phyloP scores from a whole-genome alignment of 106 monocot genomes.

The Xerophyta viscosa region DNA sequence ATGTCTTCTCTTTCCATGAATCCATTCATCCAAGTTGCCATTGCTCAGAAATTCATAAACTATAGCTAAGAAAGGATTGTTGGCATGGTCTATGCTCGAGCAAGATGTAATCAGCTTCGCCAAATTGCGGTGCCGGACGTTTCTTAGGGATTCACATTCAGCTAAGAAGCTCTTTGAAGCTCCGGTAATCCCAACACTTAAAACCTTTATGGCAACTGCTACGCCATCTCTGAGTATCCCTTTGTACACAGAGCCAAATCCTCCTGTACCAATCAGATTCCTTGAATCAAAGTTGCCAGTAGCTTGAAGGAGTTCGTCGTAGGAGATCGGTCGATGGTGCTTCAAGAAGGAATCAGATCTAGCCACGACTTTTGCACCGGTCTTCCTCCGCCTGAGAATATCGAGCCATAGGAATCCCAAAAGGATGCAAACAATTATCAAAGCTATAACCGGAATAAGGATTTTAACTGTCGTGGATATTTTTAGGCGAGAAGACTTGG shows the following conservation, averaged over 20 bases:
- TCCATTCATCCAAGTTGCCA: slow-evolving; percentile 33
- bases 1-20: slow-evolving; percentile 10
- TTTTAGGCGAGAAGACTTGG: neutral
- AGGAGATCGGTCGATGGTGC: slow-evolving; percentile 15
- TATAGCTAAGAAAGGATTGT: slow-evolving; percentile 17
- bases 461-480: neutral
- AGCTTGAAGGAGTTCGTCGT: slow-evolving; percentile 19
- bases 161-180: slow-evolving; percentile 32
- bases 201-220: slow-evolving; percentile 21
- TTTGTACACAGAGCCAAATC: slow-evolving; percentile 25
- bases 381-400: slow-evolving; percentile 6
- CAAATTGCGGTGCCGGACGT: slow-evolving; percentile 23
- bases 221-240: slow-evolving; percentile 15
- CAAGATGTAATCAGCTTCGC: slow-evolving; percentile 22
- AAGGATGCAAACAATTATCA: slow-evolving; percentile 2
- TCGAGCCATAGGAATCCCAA: neutral
- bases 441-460: neutral
- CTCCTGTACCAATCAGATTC: slow-evolving; percentile 21
- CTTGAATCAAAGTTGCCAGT: slow-evolving; percentile 11
- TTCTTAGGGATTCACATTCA: slow-evolving; percentile 29
- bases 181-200: slow-evolving; percentile 12
- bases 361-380: neutral
- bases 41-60: slow-evolving; percentile 28
- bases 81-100: slow-evolving; percentile 17
- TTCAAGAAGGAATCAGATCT: neutral